Evolutionary conservation across 2,329 filamentous ascomycete genomes (phyloP), one percentile per base, ranked within the genome.

Genomic region (Podosphaera fusca): DNA sequence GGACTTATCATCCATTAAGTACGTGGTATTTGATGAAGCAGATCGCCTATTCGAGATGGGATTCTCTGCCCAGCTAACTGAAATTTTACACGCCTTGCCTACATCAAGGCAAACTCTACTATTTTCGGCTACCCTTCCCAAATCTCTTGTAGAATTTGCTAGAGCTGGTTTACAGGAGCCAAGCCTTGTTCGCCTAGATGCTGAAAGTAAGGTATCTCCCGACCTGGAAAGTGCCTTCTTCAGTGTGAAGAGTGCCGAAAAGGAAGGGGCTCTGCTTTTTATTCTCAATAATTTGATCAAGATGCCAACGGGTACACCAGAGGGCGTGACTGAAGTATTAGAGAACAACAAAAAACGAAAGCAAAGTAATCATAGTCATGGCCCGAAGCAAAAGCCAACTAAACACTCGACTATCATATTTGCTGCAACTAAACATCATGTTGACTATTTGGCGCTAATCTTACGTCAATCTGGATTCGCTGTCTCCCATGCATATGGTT

Each of bases 21-120:
- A 98, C 66, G 87, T 95, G 31, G 92, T 98, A 7, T 98, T 98
- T 61, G 92, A 98, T 67, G 92, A 98, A 69, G 92, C 92, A 1
- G 92, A 98, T 74, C 80, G 92, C 56, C 74, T 98, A 29, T 98
- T 98, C 69, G 92, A 98, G 68, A 95, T 98, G 90, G 94, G 92
- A 64, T 98, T 98, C 67, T 88, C 89, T 3, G 82, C 86, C 2
- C 92, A 98, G 67, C 74, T 98, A 63, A 84, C 85, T 0, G 92
- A 98, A 68, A 96, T 96, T 73, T 73, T 98, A 55, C 82, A 95
- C 66, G 85, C 88, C 0, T 73, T 98, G 14, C 92, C 94, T 0
- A 73, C 79, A 0, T 85, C 82, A 31, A 78, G 94, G 58, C 92
- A 98, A 67, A 98, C 89, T 2, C 73, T 96, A 6, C 75, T 98